phyloP scores from a whole-genome alignment of 2,329 filamentous ascomycete species.

The Lachnellula arida region DNA sequence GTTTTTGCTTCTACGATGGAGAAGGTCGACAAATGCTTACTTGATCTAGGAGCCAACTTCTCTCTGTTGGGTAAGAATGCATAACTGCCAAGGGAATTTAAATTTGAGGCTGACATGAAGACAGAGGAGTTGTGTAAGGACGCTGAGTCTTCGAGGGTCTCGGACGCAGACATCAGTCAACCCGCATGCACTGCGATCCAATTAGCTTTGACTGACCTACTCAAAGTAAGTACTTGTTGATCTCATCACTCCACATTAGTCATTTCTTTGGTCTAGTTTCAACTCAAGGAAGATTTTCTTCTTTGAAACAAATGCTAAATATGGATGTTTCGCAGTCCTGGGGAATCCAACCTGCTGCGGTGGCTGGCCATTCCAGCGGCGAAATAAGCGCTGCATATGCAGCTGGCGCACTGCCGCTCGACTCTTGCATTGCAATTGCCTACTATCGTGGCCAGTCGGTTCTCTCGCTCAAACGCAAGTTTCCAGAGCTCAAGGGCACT shows the following conservation, averaged over 20 bases:
- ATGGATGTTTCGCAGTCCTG: conserved; percentile 29
- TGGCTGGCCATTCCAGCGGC: conserved; percentile 44
- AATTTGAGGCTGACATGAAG: background rate
- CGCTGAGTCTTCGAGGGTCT: conserved; percentile 33
- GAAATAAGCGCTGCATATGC: conserved; percentile 47
- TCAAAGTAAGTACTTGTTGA: conserved; percentile 24
- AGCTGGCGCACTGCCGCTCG: conserved; percentile 32
- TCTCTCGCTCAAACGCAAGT: conserved; percentile 23
- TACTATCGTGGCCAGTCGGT: conserved; percentile 37
- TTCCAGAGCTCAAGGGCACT: conserved; percentile 35
- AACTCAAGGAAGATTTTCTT: background rate
- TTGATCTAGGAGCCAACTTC: conserved; percentile 31
- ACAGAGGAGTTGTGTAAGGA: conserved; percentile 35
- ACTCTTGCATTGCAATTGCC: conserved; percentile 39
- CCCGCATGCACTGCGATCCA: conserved; percentile 46
- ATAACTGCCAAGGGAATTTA: background rate
- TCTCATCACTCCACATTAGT: background rate
- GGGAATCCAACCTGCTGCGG: conserved; percentile 37
- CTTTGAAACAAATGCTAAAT: background rate
- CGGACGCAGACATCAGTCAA: conserved; percentile 40
- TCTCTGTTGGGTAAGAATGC: conserved; percentile 16
- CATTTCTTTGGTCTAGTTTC: background rate
- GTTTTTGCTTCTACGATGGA: conserved; percentile 34
- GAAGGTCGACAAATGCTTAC: conserved; percentile 33
- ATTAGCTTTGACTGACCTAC: conserved; percentile 40